phyloP scores from a whole-genome alignment of 345 rosid genomes.

The Populus simonii region DNA sequence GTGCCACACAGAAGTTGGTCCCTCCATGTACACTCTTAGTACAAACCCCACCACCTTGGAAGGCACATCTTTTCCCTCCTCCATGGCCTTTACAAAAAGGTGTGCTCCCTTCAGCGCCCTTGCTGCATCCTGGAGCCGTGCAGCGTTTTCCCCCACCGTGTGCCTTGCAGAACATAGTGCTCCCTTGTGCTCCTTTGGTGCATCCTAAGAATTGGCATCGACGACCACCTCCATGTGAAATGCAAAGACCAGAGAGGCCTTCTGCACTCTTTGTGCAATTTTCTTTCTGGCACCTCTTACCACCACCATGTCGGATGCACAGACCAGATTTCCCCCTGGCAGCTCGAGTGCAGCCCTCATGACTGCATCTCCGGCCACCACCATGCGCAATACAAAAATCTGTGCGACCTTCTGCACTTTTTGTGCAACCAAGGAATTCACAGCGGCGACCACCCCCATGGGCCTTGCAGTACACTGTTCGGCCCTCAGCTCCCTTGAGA shows the following conservation, averaged over 20 bases:
- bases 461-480: conserved; percentile 94
- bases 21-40: conserved; percentile 98
- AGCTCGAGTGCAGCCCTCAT: conserved; percentile 78
- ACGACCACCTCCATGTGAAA: conserved; percentile 96
- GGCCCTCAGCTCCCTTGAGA: conserved; percentile 96
- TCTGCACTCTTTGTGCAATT: conserved; percentile 93
- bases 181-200: conserved; percentile 96
- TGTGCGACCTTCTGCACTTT: conserved; percentile 97
- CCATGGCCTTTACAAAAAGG: conserved; percentile 98
- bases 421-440: conserved; percentile 92
- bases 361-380: conserved; percentile 90
- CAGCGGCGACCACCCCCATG: conserved; percentile 99
- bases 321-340: conserved; percentile 95
- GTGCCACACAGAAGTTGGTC: conserved; percentile 95
- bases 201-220: conserved; percentile 80
- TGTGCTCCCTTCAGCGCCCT: conserved; percentile 99
- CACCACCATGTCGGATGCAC: conserved; percentile 97
- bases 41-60: conserved; percentile 72
- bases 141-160: conserved; percentile 99
- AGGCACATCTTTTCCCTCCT: conserved; percentile 93
- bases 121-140: conserved; percentile 65
- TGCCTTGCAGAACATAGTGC: conserved; percentile 96
- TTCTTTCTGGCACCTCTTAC: conserved; percentile 88
- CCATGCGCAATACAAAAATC: conserved; percentile 97
- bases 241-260: conserved; percentile 94